A percentile compares a stretch with the other conserved stretches of the same genome.
Evolutionary conservation across 441 rosid genomes (phyloP).

Genomic region (Erodium moschatum): DNA sequence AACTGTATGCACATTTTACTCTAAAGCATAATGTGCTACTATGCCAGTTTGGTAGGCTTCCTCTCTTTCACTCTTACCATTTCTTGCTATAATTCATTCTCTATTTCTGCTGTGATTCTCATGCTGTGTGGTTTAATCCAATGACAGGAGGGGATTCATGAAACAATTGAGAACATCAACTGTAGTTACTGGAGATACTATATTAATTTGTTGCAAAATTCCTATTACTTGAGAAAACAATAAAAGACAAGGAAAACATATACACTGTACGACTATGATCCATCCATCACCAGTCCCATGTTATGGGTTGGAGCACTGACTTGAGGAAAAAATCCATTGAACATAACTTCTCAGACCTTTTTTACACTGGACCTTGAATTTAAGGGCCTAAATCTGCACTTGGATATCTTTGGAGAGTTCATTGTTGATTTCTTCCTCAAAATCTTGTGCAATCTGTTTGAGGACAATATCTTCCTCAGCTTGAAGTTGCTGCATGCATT

Average conservation of each 20-base stretch:
- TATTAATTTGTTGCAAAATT: neutral
- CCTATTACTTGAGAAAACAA: neutral
- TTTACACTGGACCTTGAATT: neutral
- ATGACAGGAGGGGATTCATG: too few relatives aligned
- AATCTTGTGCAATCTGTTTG: conserved; percentile 24
- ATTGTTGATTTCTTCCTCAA: conserved; percentile 17
- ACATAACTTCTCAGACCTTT: neutral
- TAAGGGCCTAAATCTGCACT: neutral
- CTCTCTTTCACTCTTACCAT: neutral
- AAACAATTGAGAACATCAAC: neutral
- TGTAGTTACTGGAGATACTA: neutral
- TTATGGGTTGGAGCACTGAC: neutral
- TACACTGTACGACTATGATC: neutral
- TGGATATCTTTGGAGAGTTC: neutral
- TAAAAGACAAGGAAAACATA: neutral
- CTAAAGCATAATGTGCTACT: neutral
- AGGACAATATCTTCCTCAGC: conserved; percentile 35
- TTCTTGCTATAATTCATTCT: neutral
- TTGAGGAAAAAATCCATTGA: neutral
- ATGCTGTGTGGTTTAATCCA: too few relatives aligned
- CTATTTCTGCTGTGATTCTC: neutral
- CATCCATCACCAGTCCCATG: neutral
- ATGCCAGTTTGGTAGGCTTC: neutral
- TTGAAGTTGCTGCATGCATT: conserved; percentile 35
- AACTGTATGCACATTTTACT: neutral